Evolutionary conservation across 2,329 filamentous ascomycete species (phyloP).

Genomic region (Colletotrichum chlorophyti): DNA sequence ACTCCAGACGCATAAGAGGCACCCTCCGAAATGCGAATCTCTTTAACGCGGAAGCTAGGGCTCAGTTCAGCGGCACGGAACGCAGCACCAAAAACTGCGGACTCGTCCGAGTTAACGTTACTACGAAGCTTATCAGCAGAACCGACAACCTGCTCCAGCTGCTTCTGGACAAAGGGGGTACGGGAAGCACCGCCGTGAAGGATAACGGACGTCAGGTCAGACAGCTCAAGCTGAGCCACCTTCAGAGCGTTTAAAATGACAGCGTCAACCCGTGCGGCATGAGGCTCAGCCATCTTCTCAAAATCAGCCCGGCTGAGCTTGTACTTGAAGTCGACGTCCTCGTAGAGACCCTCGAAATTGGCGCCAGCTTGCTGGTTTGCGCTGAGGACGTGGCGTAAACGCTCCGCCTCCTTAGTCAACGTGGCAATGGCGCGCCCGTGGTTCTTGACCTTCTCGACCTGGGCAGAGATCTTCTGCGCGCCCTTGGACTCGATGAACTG

Average conservation of each 20-base stretch:
- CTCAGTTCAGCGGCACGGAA: constrained; percentile 93
- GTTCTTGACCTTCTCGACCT: constrained; percentile 66
- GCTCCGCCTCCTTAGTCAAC: constrained; percentile 91
- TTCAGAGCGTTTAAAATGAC: constrained; percentile 79
- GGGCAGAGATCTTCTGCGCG: constrained; percentile 69
- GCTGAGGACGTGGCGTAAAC: constrained; percentile 86
- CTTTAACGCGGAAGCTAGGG: constrained; percentile 96
- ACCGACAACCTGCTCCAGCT: constrained; percentile 78
- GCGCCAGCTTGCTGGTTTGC: constrained; percentile 82
- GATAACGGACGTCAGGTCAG: constrained; percentile 87
- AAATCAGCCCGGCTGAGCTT: constrained; percentile 83
- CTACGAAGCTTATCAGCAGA: constrained; percentile 80
- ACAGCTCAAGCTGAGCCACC: constrained; percentile 73
- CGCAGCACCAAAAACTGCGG: constrained; percentile 92
- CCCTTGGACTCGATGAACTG: constrained; percentile 77
- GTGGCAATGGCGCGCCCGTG: constrained; percentile 89
- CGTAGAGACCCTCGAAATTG: constrained; percentile 87
- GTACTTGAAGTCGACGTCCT: constrained; percentile 93
- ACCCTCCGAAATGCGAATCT: constrained; percentile 84
- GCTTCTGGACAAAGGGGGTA: constrained; percentile 92
- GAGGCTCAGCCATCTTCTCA: constrained; percentile 75
- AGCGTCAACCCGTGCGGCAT: constrained; percentile 71
- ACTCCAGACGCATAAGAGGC: constrained; percentile 77
- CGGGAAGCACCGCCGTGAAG: constrained; percentile 89
- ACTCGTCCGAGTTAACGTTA: constrained; percentile 97